Conservation (phyloP, 208 protist genomes). For the Novymonas esmeraldas region DNA sequence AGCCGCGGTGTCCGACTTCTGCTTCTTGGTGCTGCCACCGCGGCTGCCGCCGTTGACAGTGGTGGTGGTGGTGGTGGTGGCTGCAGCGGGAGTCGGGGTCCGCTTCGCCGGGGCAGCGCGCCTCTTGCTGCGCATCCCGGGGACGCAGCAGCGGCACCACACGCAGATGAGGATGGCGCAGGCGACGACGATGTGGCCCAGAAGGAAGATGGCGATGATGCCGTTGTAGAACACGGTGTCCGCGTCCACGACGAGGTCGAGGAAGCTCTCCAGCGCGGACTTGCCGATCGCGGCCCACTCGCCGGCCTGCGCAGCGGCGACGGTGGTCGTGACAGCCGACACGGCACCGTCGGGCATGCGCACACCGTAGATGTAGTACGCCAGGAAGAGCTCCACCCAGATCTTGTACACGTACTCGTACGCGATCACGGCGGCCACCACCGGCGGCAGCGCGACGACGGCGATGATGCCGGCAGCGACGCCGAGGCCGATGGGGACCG, state of each 20-base stretch:
- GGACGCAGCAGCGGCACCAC: conserved; percentile 26
- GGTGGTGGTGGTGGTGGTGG: background rate
- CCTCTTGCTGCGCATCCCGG: conserved; percentile 20
- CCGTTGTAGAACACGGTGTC: conserved; percentile 57
- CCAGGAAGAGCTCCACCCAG: conserved; percentile 65
- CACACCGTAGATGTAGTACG: conserved; percentile 62
- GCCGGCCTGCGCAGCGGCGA: conserved; percentile 21
- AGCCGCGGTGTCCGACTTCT: conserved; percentile 1
- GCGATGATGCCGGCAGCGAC: conserved; percentile 27
- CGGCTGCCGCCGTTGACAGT: background rate
- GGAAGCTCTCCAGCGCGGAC: conserved; percentile 25
- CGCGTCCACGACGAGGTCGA: conserved; percentile 29
- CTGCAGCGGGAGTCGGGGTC: background rate
- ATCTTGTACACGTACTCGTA: conserved; percentile 61
- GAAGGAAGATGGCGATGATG: conserved; percentile 37
- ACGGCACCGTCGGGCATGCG: conserved; percentile 37
- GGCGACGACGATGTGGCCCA: conserved; percentile 31
- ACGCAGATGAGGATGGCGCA: conserved; percentile 17
- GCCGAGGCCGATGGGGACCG: conserved; percentile 39
- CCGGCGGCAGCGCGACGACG: conserved; percentile 38
- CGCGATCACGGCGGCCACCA: conserved; percentile 37
- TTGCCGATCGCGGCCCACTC: conserved; percentile 39
- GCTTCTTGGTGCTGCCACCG: conserved; percentile 17
- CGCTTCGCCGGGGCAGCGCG: background rate
- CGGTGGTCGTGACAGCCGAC: conserved; percentile 17